Conservation (phyloP, 176 grass and related monocot genomes). For the Phoenix roebelenii region DNA sequence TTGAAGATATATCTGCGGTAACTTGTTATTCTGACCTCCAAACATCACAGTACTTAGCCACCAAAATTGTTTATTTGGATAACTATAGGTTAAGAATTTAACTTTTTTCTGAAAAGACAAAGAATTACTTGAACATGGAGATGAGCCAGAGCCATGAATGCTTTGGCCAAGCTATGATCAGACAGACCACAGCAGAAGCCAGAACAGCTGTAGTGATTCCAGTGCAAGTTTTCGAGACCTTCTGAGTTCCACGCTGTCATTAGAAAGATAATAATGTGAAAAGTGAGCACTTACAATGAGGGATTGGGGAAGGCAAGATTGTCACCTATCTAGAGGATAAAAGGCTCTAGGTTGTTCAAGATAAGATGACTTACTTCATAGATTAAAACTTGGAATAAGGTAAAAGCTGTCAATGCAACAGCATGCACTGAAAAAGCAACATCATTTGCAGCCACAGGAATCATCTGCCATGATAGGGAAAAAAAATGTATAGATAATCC, state of each 20-base stretch:
- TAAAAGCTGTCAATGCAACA: conserved; percentile 84
- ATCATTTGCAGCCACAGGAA: conserved; percentile 95
- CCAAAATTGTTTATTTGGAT: neutral
- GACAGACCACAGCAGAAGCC: conserved; percentile 47
- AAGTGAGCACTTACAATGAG: too few relatives aligned
- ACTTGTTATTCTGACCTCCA: neutral
- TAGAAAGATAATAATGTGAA: too few relatives aligned
- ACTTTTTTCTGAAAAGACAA: neutral
- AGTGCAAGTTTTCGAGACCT: conserved; percentile 66
- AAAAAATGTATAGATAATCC: neutral
- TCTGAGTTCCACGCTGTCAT: conserved; percentile 74
- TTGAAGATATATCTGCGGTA: neutral
- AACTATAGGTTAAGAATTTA: neutral
- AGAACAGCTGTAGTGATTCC: conserved; percentile 59
- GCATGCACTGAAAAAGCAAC: conserved; percentile 92
- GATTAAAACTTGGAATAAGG: conserved; percentile 85
- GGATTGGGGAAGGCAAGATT: neutral
- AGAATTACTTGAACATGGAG: conserved; percentile 76
- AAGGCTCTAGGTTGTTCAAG: neutral
- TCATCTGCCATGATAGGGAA: conserved; percentile 43
- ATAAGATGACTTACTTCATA: conserved; percentile 67
- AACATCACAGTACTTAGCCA: neutral
- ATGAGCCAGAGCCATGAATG: conserved; percentile 95
- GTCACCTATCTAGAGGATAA: neutral
- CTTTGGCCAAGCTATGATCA: conserved; percentile 64